Percentiles rank a stretch among this genome's conserved stretches.
Conservation (phyloP, 169 alveolate species). For the Plasmodium billcollinsi region DNA sequence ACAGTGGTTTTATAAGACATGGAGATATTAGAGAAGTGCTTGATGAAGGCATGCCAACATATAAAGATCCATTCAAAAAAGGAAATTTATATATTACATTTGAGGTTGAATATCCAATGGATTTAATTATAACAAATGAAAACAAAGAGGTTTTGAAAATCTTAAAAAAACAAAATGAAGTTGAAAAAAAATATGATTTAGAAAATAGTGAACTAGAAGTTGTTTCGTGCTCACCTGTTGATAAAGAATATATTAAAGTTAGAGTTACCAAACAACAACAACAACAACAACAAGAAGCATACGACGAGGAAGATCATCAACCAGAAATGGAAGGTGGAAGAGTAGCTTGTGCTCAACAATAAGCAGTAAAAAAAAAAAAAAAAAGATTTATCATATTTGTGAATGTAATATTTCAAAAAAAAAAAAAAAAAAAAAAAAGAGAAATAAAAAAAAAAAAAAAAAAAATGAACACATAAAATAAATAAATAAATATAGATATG, state of each 20-base stretch:
- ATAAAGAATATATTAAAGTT: slow-evolving; percentile 45
- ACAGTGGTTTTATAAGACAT: slow-evolving; percentile 62
- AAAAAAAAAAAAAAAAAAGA: not conserved
- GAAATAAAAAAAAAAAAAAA: slow-evolving; percentile 6
- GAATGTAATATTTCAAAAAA: slow-evolving; percentile 5
- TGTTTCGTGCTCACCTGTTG: slow-evolving; percentile 41
- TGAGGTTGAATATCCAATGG: slow-evolving; percentile 95
- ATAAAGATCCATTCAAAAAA: slow-evolving; percentile 93
- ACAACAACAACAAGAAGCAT: slow-evolving; percentile 72
- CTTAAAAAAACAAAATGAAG: slow-evolving; percentile 62
- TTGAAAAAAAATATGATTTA: slow-evolving; percentile 43
- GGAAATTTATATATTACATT: slow-evolving; percentile 96
- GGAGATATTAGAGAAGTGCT: slow-evolving; percentile 92
- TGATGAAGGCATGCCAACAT: slow-evolving; percentile 97
- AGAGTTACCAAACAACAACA: slow-evolving; percentile 55
- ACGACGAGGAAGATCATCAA: slow-evolving; percentile 66
- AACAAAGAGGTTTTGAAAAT: slow-evolving; percentile 79
- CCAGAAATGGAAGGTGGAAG: slow-evolving; percentile 74
- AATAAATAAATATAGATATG: not conserved
- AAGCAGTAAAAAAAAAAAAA: not conserved
- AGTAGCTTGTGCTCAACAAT: slow-evolving; percentile 72
- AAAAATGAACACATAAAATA: not conserved
- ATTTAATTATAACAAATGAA: slow-evolving; percentile 78
- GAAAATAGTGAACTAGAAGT: slow-evolving; percentile 73
- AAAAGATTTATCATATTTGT: not conserved